Evolutionary conservation across 495 filamentous ascomycete genomes (phyloP).

Genomic region (Hamigera avellanea): DNA sequence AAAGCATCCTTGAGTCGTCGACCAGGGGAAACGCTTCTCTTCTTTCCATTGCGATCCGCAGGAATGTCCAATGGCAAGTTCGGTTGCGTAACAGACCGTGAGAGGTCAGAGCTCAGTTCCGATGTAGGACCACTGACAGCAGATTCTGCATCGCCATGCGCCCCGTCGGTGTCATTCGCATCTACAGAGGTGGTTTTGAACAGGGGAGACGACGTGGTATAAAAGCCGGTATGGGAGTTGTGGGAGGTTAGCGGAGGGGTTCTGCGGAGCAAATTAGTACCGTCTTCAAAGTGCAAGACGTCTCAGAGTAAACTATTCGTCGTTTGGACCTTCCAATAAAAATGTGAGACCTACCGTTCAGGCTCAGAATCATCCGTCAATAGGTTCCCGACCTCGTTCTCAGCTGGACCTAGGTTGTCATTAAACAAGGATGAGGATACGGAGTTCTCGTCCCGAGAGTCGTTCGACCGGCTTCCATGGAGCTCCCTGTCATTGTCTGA

Average conservation of each 20-base stretch:
- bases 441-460: conserved; percentile 16
- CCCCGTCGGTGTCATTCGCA: conserved; percentile 12
- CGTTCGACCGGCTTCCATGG: conserved; percentile 14
- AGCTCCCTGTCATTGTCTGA: conserved; percentile 12
- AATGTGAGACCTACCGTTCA: conserved; percentile 46
- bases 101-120: conserved; percentile 10
- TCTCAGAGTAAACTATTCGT: no score
- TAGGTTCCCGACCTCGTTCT: conserved; percentile 38
- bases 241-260: conserved; percentile 56
- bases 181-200: conserved; percentile 47
- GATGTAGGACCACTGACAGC: conserved; percentile 18
- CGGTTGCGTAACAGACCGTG: conserved; percentile 13
- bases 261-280: conserved; percentile 21
- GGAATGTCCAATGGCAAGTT: conserved; percentile 23
- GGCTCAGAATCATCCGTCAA: conserved; percentile 60
- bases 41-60: conserved; percentile 18
- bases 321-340: no score
- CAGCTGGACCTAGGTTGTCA: conserved; percentile 11
- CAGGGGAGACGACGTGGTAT: conserved; percentile 73
- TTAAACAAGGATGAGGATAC: conserved; percentile 17
- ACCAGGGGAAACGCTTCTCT: conserved; percentile 30
- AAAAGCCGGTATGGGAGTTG: conserved; percentile 66
- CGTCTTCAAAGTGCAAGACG: no score
- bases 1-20: conserved; percentile 37
- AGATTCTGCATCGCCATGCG: conserved; percentile 18